phyloP scores from a whole-genome alignment of 352 stramenopile species.

The Phytopythium mirpurense region DNA sequence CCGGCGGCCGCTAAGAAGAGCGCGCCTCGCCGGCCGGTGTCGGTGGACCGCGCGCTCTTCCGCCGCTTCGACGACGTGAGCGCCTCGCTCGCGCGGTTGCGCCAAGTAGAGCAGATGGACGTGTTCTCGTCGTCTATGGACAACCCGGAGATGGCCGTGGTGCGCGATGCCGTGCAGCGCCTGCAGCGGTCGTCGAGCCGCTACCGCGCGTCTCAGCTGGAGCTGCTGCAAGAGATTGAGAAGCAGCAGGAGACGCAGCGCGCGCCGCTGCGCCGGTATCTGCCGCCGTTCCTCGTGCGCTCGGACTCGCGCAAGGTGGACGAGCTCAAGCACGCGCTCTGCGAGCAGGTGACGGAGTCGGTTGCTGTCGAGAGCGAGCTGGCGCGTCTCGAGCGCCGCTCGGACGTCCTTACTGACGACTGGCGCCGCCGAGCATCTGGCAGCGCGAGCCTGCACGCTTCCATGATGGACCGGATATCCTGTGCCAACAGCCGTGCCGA shows the following conservation, averaged over 20 bases:
- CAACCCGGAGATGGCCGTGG: conserved; percentile 26
- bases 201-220: conserved; percentile 47
- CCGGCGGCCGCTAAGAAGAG: neutral
- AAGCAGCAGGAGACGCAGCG: conserved; percentile 37
- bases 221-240: conserved; percentile 65
- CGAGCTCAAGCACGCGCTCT: conserved; percentile 52
- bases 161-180: conserved; percentile 35
- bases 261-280: conserved; percentile 43
- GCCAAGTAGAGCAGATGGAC: conserved; percentile 30
- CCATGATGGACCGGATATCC: conserved; percentile 12
- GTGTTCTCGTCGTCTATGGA: conserved; percentile 10
- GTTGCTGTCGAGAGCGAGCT: conserved; percentile 47
- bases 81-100: conserved; percentile 34
- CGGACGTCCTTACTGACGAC: conserved; percentile 40
- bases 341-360: conserved; percentile 45
- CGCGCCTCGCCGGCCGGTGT: conserved; percentile 8
- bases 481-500: conserved; percentile 16
- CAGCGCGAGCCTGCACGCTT: conserved; percentile 10
- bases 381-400: conserved; percentile 48
- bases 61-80: conserved; percentile 51
- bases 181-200: conserved; percentile 34
- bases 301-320: conserved; percentile 26
- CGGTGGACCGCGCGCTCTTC: conserved; percentile 55
- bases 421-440: conserved; percentile 36
- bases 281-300: conserved; percentile 40